These are phyloP conservation scores for Panicum hallii DNA, from an alignment of 202 grass and related monocot species.

Conservation along the genomic window DNA sequence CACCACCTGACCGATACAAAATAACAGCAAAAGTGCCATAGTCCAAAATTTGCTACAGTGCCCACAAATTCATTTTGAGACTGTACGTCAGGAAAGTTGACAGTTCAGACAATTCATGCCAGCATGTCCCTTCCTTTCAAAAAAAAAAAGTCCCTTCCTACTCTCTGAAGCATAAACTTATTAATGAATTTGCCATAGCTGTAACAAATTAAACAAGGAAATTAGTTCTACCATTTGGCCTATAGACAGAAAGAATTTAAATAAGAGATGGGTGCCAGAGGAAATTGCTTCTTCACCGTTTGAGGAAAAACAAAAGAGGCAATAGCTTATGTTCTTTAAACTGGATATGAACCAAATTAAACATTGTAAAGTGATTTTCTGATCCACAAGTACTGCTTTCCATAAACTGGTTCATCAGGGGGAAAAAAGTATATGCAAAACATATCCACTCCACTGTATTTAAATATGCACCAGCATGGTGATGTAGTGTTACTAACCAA, in stretches of 20 bases:
- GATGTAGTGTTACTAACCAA: constrained; percentile 7
- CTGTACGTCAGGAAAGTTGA: constrained; percentile 14
- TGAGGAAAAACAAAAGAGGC: neutral
- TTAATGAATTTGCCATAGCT: neutral
- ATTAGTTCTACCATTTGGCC: neutral
- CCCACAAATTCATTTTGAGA: constrained; percentile 10
- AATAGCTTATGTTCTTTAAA: neutral
- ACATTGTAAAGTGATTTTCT: neutral
- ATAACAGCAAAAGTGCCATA: constrained; percentile 11
- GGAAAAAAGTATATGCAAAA: neutral
- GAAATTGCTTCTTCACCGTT: neutral
- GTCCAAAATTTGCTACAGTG: constrained; percentile 19
- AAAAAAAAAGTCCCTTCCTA: neutral
- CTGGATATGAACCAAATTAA: neutral
- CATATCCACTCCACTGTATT: neutral
- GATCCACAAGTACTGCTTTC: neutral
- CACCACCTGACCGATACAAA: neutral
- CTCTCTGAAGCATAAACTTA: neutral
- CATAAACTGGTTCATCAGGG: constrained; percentile 21
- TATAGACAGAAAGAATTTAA: neutral
- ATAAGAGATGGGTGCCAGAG: neutral
- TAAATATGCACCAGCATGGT: neutral
- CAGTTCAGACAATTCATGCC: neutral
- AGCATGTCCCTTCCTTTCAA: neutral
- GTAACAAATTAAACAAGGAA: neutral